phyloP scores from a whole-genome alignment of 495 filamentous ascomycete species.

The Zalerion maritima region DNA sequence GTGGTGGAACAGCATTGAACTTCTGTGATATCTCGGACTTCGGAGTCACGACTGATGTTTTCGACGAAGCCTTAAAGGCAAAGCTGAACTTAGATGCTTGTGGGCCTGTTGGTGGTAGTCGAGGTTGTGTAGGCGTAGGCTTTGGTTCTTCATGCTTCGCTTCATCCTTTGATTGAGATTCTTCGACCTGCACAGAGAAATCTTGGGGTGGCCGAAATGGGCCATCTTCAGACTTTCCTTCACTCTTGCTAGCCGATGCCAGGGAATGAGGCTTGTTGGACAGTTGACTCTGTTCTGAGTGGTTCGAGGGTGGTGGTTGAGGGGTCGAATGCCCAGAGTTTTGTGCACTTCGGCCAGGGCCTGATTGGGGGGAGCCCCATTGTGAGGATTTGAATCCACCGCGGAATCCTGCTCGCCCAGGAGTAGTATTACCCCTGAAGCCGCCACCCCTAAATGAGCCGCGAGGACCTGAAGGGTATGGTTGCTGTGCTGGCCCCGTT shows the following conservation, averaged over 20 bases:
- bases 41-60: conserved; percentile 42
- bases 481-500: conserved; percentile 34
- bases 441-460: conserved; percentile 32
- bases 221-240: conserved; percentile 37
- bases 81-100: conserved; percentile 73
- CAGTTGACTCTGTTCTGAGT: conserved; percentile 12
- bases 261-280: conserved; percentile 14
- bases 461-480: conserved; percentile 34
- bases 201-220: conserved; percentile 50
- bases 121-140: conserved; percentile 33
- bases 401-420: conserved; percentile 21
- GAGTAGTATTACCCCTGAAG: conserved; percentile 24
- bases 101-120: conserved; percentile 33
- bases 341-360: conserved; percentile 3
- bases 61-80: conserved; percentile 58
- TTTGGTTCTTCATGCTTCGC: conserved; percentile 24
- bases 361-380: conserved; percentile 13
- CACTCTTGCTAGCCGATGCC: conserved; percentile 14
- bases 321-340: conserved; percentile 3
- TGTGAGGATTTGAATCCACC: conserved; percentile 19
- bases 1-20: conserved; percentile 41
- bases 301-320: conserved; percentile 1
- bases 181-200: conserved; percentile 47
- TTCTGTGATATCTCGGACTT: conserved; percentile 62
- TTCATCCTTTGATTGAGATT: conserved; percentile 33